Base-by-base conservation (phyloP, 495 filamentous ascomycete species). In the Aspergillus funiculosus region DNA sequence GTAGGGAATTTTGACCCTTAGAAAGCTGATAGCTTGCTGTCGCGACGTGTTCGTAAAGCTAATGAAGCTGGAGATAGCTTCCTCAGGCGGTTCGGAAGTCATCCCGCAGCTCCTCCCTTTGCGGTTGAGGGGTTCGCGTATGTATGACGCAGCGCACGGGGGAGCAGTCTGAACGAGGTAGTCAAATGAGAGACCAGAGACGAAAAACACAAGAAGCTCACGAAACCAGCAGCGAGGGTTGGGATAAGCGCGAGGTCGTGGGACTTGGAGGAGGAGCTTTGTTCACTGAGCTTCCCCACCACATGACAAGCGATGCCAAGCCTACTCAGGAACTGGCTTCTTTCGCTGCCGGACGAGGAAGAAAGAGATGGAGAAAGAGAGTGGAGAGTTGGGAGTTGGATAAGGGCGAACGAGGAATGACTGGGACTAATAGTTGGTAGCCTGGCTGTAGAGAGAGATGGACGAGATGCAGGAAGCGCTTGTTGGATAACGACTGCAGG, bases 31-130 rank as follows among this genome's bases (percentile, higher is more conserved):
- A n/a, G 73, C 73, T 43, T 68, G 60, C 25, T 68, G 61, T 37
- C 68, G 71, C 4, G 63, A 61, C 0, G 68, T 63, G 51, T 66
- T 67, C 14, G 68, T 73, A 52, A 74, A 66, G 60, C 52, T 67
- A 48, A 68, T 66, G 42, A 76, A 73, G 57, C 61, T 66, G n/a
- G 52, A 21, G 30, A 76, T 72, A 24, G 62, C 66, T 28, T 67
- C 72, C 48, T 75, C 68, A 26, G 59, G 46, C 15, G 69, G 69
- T 60, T 75, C 72, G 20, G 63, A 56, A 22, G 62, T 58, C 70
- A 73, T 71, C 27, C 39, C 59, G 50, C 28, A 32, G 30, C 15
- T 39, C 25, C n/a, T 48, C 13, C 30, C 24, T 36, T 9, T 20
- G n/a, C 21, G 19, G 4, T 27, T 13, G 10, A 19, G 6, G 17